Evolutionary conservation across 2,329 filamentous ascomycete genomes (phyloP).

Genomic region (Ploettnerulaceae sp.): DNA sequence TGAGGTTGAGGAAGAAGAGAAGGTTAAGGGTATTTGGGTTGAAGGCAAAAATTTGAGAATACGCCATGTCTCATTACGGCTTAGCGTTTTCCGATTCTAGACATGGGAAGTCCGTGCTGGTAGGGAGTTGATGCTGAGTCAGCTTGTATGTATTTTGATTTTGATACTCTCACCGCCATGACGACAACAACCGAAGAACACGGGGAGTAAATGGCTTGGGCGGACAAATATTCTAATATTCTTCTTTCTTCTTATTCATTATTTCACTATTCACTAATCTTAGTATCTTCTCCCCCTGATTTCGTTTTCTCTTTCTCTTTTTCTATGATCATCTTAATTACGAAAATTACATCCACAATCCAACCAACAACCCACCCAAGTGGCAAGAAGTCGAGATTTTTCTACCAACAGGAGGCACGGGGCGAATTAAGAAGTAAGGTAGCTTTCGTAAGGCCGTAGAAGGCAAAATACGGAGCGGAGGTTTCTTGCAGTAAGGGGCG

Average conservation of each 20-base stretch:
- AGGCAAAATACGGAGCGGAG: neutral
- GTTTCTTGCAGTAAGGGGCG: neutral
- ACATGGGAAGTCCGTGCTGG: neutral
- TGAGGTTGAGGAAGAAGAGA: slow-evolving; percentile 22
- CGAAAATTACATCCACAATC: too few relatives aligned
- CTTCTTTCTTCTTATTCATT: neutral
- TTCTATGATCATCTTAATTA: too few relatives aligned
- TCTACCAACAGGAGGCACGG: neutral
- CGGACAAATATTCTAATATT: neutral
- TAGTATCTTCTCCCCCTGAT: too few relatives aligned
- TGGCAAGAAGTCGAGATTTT: neutral
- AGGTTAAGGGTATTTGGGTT: slow-evolving; percentile 14
- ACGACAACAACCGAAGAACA: too few relatives aligned
- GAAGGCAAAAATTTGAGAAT: slow-evolving; percentile 28
- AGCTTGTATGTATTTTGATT: too few relatives aligned
- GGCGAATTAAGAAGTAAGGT: neutral
- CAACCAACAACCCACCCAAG: neutral
- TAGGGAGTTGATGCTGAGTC: too few relatives aligned
- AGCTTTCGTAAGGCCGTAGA: neutral
- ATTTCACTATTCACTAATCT: too few relatives aligned
- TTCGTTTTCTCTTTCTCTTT: too few relatives aligned
- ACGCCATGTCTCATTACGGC: neutral
- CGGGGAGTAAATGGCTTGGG: too few relatives aligned
- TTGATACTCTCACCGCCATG: too few relatives aligned
- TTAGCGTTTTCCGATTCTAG: neutral